A percentile compares a stretch with the other conserved stretches of the same genome.
Conservation (phyloP, 441 rosid species). For the Euphorbia celastroides region DNA sequence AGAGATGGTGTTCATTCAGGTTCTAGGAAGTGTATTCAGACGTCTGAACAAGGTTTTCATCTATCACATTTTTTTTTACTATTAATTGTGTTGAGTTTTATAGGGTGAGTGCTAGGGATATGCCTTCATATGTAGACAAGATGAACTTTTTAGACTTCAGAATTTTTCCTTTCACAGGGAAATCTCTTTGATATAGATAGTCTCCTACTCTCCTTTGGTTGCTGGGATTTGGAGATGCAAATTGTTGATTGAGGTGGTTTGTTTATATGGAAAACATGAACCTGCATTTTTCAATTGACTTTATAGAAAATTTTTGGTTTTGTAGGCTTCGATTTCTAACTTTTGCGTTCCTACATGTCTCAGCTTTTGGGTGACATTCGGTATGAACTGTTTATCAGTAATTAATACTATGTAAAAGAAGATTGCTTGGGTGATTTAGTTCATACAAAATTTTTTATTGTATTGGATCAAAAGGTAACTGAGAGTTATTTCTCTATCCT, state of each 20-base stretch:
- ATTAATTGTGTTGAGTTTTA: constrained; percentile 5
- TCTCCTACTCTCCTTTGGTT: not conserved
- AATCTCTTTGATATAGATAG: not conserved
- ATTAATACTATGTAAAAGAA: not conserved
- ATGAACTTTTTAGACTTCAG: not conserved
- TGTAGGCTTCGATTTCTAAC: not conserved
- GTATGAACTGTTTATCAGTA: too few species aligned
- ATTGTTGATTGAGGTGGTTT: not conserved
- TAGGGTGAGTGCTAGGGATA: constrained; percentile 6
- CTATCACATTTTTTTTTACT: constrained; percentile 9
- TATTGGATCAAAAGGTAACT: constrained; percentile 9
- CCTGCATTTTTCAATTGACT: not conserved
- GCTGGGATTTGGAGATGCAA: not conserved
- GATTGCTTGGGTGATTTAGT: not conserved
- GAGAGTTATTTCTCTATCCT: constrained; percentile 7
- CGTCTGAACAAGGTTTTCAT: constrained; percentile 47
- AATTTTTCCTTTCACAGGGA: not conserved
- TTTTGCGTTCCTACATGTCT: not conserved
- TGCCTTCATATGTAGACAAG: not conserved
- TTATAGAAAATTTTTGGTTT: not conserved
- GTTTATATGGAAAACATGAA: not conserved
- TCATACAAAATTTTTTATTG: not conserved
- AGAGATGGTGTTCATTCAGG: constrained; percentile 39
- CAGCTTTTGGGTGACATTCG: too few species aligned
- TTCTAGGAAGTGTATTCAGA: constrained; percentile 25